Conservation (phyloP, 805 yeast genomes). For the Wickerhamiella shivajii region DNA sequence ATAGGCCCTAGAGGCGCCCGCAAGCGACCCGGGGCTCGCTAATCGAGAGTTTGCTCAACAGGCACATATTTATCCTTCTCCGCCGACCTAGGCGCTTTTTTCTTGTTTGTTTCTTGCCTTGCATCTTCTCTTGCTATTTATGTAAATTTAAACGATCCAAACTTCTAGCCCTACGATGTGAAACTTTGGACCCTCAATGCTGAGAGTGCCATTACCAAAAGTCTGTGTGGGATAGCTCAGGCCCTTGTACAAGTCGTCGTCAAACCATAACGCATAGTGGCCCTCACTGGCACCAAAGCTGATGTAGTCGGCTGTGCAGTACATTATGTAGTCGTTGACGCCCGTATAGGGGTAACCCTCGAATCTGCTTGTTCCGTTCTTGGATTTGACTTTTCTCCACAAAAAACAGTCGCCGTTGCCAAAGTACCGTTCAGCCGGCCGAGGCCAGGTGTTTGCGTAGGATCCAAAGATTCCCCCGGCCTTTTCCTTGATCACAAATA, state of each 20-base stretch:
- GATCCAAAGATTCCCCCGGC: slow-evolving; percentile 60
- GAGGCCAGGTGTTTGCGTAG: slow-evolving; percentile 52
- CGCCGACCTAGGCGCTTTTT: no score
- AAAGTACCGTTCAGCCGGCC: slow-evolving; percentile 62
- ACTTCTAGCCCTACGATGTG: slow-evolving; percentile 64
- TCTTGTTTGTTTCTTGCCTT: no score
- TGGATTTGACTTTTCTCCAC: slow-evolving; percentile 53
- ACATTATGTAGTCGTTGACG: slow-evolving; percentile 68
- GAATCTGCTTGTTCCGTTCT: slow-evolving; percentile 30
- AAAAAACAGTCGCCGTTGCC: slow-evolving; percentile 95
- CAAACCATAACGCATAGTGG: slow-evolving; percentile 82
- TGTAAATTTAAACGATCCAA: slow-evolving; percentile 43
- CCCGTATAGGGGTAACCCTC: slow-evolving; percentile 84
- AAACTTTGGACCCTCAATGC: slow-evolving; percentile 49
- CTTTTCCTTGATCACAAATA: slow-evolving; percentile 56
- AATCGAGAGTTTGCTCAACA: no score
- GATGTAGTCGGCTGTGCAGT: slow-evolving; percentile 61
- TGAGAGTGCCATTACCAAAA: slow-evolving; percentile 75
- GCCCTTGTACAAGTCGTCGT: slow-evolving; percentile 57
- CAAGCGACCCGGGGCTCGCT: background rate
- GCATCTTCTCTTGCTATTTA: no score
- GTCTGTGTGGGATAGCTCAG: slow-evolving; percentile 69
- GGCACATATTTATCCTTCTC: no score
- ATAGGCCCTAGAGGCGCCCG: slow-evolving; percentile 10
- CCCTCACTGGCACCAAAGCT: slow-evolving; percentile 91